Evolutionary conservation across 2,329 filamentous ascomycete species (phyloP).

Genomic region (Coniochaeta pulveracea): DNA sequence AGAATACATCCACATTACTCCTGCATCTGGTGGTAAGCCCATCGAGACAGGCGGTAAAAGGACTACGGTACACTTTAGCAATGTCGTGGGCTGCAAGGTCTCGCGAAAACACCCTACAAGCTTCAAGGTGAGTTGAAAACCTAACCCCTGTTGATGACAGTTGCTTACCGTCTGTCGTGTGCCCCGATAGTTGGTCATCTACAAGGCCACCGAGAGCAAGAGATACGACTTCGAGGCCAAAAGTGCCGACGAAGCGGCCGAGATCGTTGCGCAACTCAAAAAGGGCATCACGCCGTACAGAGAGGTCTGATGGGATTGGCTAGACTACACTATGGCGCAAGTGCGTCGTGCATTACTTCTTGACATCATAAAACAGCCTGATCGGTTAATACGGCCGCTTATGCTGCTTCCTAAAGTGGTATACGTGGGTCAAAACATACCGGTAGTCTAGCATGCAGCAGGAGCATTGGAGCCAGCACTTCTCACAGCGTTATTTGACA

Average conservation of each 20-base stretch:
- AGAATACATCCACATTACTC: constrained; percentile 80
- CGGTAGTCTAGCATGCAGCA: too few species aligned
- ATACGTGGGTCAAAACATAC: too few species aligned
- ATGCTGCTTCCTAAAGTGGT: too few species aligned
- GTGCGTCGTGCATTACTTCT: too few species aligned
- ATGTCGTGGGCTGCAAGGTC: constrained; percentile 73
- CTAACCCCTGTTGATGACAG: not conserved
- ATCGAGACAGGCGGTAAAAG: constrained; percentile 57
- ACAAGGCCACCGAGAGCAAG: constrained; percentile 65
- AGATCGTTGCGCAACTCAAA: constrained; percentile 70
- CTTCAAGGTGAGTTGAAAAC: constrained; percentile 49
- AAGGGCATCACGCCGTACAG: constrained; percentile 60
- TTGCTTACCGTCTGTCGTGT: not conserved
- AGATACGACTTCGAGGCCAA: constrained; percentile 78
- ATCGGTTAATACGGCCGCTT: too few species aligned
- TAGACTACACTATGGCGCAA: too few species aligned
- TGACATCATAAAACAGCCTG: too few species aligned
- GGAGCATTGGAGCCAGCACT: too few species aligned
- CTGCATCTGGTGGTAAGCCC: constrained; percentile 53
- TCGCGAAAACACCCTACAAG: constrained; percentile 69
- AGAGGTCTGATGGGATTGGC: constrained; percentile 33
- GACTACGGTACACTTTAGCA: constrained; percentile 72
- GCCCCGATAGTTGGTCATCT: constrained; percentile 49
- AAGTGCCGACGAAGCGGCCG: constrained; percentile 58
- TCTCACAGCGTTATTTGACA: too few species aligned